Evolutionary conservation across 179 eudicot genomes (phyloP), one percentile per base, ranked within the genome.

Genomic region (Spergularia azorica): DNA sequence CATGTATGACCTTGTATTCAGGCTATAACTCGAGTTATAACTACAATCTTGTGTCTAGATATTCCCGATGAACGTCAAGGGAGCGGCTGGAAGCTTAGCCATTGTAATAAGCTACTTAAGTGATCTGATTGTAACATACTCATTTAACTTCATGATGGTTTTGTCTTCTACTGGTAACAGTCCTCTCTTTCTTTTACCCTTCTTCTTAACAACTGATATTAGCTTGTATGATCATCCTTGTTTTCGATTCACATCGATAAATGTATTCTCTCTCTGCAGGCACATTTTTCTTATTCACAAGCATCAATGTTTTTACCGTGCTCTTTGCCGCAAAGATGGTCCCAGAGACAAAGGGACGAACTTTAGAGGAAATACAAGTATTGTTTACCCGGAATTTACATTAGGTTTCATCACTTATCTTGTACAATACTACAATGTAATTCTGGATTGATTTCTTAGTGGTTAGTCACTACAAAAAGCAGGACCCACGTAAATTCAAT

Each of bases 281-380:
- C 55, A 75, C 85, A 54, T 82, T 85, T 71, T 85, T 85, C 79
- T 32, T 85, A 43, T 77, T 74, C 14, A 36, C 79, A n/a, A 72
- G 77, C 67, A 67, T 85, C 69, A 82, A 79, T 71, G 75, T 60
- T 13, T 82, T 70, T 10, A 12, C 76, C 11, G 59, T 85, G 12
- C 58, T 82, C 62, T 82, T 85, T 56, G 75, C 75, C 41, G 60
- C 62, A 26, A 79, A 48, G 74, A 11, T 82, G 63, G 83, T 85
- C 64, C 85, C 87, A 0, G 87, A 85, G 69, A 85, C 87, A 20
- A 85, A 85, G 55, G 85, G 85, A n/a, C 72, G 77, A 32, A 79
- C 81, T 0, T 61, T 85, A 48, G 85, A 85, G 74, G 83, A 85
- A 70, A 76, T 85, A 70, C 87, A 85, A 60, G 78, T 70, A 10